Base-by-base conservation (phyloP, 1,284 basidiomycete genomes). In the Pascua sp. region DNA sequence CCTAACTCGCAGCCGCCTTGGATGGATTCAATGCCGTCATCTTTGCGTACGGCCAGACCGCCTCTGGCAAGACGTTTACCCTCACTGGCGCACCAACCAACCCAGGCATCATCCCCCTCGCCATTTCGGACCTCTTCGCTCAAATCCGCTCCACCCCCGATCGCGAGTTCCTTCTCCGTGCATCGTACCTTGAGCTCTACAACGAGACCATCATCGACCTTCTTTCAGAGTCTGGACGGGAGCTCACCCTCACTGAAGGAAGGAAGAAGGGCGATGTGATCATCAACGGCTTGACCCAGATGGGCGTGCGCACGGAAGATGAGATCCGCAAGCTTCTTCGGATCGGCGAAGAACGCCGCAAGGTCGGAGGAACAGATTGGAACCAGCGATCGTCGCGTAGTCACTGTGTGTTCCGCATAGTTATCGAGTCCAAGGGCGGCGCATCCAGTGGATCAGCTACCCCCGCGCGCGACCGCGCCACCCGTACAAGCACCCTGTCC, bases 311-410 rank as follows among this genome's bases (percentile, higher is more conserved):
- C 15, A 89, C 87, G 61, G 81, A 95, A 45, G 89, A 89, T 64
- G 85, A 88, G 50, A 91, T 98, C 13, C 84, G 85, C 46, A 88
- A 90, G 56, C 87, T 98, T 5, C 80, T 98, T 53, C 82, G 84
- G 61, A 80, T 91, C 24, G 95, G 95, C 9, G 91, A 94, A 71
- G 86, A 87, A 1, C 90, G 93, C 68, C 80, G 95, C 43, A 83
- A 93, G 63, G 94, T 93, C 4, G 94, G 93, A 0, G 89, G 86
- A 63, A 98, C 95, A 13, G 95, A 98, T 73, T 98, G 93, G 91
- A 98, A 98, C 73, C 90, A 93, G 68, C 80, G 93, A 45, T 92
- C 89, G 77, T 92, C 89, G 66, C 82, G 95, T 18, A 91, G 88
- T 77, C 95, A 98, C 76, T 91, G 89, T 60, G 89, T 97, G 0